A percentile compares a stretch with the other conserved stretches of the same genome.
phyloP scores from a whole-genome alignment of 768 basidiomycete species.

The Calocera viscosa region DNA sequence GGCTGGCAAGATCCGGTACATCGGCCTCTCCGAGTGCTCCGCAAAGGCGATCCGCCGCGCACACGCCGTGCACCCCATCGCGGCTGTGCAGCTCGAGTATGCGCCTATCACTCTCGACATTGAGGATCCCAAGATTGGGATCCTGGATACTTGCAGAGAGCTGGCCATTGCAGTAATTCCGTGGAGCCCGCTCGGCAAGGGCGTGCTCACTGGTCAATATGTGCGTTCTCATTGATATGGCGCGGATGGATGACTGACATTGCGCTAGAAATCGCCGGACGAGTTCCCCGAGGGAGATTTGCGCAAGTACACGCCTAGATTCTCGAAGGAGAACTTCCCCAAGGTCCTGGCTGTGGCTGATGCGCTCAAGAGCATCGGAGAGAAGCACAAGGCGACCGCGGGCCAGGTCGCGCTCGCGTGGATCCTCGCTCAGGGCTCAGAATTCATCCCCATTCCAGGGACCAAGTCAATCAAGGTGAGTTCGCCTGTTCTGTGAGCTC shows the following conservation, averaged over 20 bases:
- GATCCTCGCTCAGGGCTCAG: slow-evolving; percentile 24
- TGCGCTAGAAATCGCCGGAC: slow-evolving; percentile 15
- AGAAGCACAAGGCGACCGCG: slow-evolving; percentile 24
- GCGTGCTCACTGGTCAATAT: slow-evolving; percentile 37
- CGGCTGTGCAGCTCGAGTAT: slow-evolving; percentile 41
- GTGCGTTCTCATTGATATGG: slow-evolving; percentile 28
- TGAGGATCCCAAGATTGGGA: slow-evolving; percentile 25
- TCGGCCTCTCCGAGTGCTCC: slow-evolving; percentile 18
- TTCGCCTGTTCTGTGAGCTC: background rate
- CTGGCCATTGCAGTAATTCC: slow-evolving; percentile 33
- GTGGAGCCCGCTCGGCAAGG: slow-evolving; percentile 43
- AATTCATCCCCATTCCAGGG: slow-evolving; percentile 25
- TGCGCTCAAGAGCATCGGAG: slow-evolving; percentile 25
- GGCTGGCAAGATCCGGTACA: slow-evolving; percentile 18
- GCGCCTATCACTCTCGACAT: slow-evolving; percentile 40
- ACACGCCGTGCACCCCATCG: slow-evolving; percentile 24
- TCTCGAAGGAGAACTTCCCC: slow-evolving; percentile 26
- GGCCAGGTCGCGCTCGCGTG: slow-evolving; percentile 30
- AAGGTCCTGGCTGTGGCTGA: slow-evolving; percentile 28
- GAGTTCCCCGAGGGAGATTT: slow-evolving; percentile 26
- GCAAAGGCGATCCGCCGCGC: slow-evolving; percentile 17
- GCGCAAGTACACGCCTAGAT: slow-evolving; percentile 25
- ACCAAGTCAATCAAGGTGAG: slow-evolving; percentile 14
- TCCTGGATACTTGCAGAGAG: slow-evolving; percentile 24
- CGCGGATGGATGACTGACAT: no score